Evolutionary conservation across 2,329 filamentous ascomycete species (phyloP).

Genomic region (Stagonosporopsis chrysanthemi): DNA sequence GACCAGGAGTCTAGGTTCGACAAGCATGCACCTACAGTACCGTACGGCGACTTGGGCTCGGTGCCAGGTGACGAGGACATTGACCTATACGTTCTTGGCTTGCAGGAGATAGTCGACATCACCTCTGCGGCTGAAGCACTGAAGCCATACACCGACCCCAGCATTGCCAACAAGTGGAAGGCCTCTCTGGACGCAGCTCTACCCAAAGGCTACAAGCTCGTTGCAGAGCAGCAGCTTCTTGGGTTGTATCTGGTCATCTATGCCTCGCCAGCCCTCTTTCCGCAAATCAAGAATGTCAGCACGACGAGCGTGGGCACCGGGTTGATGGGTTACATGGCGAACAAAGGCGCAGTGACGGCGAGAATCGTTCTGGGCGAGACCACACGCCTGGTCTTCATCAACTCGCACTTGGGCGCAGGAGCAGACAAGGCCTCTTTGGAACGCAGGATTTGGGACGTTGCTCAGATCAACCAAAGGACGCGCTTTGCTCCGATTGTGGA

Average conservation of each 20-base stretch:
- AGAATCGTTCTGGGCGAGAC: constrained; percentile 88
- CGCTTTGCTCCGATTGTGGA: constrained; percentile 78
- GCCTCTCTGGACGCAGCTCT: constrained; percentile 75
- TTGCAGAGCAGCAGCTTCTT: constrained; percentile 84
- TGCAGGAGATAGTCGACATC: constrained; percentile 93
- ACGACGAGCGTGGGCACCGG: constrained; percentile 87
- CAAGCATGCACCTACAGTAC: constrained; percentile 54
- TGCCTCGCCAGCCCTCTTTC: constrained; percentile 76
- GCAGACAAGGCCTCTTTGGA: constrained; percentile 79
- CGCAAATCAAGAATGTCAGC: constrained; percentile 81
- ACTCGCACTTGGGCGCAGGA: constrained; percentile 90
- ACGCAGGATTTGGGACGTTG: constrained; percentile 86
- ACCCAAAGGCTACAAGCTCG: constrained; percentile 76
- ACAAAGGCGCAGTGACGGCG: constrained; percentile 88
- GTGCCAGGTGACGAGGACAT: constrained; percentile 72
- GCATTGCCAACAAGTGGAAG: constrained; percentile 80
- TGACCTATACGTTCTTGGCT: constrained; percentile 85
- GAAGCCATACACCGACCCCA: constrained; percentile 75
- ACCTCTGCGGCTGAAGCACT: constrained; percentile 81
- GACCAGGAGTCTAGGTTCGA: constrained; percentile 57
- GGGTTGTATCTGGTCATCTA: constrained; percentile 86
- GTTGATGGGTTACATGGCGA: constrained; percentile 90
- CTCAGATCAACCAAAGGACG: constrained; percentile 77
- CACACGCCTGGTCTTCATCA: constrained; percentile 87
- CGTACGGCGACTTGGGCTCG: constrained; percentile 53